Conservation (phyloP, 345 rosid species). For the Turritis glabra region DNA sequence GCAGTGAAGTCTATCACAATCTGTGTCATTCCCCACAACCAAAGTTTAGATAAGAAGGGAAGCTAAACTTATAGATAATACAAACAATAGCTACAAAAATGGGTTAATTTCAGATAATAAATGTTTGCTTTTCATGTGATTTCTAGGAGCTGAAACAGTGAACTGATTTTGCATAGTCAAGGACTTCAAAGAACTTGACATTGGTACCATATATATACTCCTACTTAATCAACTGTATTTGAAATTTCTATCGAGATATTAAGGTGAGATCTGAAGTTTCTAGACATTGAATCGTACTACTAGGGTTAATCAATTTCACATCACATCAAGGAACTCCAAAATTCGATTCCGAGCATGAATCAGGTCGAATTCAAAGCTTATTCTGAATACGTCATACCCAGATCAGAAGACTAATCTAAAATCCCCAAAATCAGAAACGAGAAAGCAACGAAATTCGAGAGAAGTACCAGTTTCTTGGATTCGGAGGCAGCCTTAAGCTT, state of each 20-base stretch:
- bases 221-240: background rate
- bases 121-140: background rate
- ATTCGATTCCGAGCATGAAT: background rate
- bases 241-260: too few relatives aligned
- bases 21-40: slow-evolving; percentile 32
- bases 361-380: background rate
- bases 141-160: background rate
- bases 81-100: background rate
- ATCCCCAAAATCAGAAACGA: background rate
- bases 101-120: background rate
- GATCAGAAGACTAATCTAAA: too few relatives aligned
- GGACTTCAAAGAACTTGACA: background rate
- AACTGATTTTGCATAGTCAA: too few relatives aligned
- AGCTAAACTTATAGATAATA: background rate
- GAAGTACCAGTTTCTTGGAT: slow-evolving; percentile 52
- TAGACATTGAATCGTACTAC: background rate
- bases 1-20: slow-evolving; percentile 78
- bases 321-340: background rate
- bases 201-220: background rate
- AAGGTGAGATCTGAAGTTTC: background rate
- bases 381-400: background rate
- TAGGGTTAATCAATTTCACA: background rate
- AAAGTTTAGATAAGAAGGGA: background rate
- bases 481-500: slow-evolving; percentile 47
- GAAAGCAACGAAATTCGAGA: background rate